Percentiles rank a stretch among this genome's conserved stretches.
Conservation (phyloP, 2,329 filamentous ascomycete genomes). For the Ilyonectria robusta region DNA sequence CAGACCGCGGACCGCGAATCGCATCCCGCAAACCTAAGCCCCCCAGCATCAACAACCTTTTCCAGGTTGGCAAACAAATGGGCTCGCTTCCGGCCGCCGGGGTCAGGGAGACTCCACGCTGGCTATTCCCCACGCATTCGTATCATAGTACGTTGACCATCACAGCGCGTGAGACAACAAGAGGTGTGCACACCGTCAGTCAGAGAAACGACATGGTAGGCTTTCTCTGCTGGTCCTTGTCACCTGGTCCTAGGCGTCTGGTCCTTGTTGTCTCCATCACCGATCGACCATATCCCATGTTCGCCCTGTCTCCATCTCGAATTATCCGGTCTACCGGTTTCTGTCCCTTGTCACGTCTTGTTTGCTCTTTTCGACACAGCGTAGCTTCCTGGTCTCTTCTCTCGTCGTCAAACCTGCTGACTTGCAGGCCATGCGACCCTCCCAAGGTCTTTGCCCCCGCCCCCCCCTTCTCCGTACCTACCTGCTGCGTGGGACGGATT, state of each 20-base stretch:
- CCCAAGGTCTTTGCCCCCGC: conserved; percentile 17
- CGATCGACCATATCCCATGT: conserved; percentile 35
- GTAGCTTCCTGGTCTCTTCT: conserved; percentile 24
- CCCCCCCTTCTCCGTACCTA: background rate
- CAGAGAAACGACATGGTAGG: conserved; percentile 37
- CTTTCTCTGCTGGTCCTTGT: conserved; percentile 34
- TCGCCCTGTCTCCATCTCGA: conserved; percentile 38
- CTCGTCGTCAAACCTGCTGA: conserved; percentile 43
- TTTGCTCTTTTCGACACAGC: conserved; percentile 18
- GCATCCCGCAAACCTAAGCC: conserved; percentile 16
- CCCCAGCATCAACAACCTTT: conserved; percentile 21
- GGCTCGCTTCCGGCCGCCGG: conserved; percentile 36
- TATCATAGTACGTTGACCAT: conserved; percentile 2
- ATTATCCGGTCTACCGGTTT: conserved; percentile 42
- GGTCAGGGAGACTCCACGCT: conserved; percentile 25
- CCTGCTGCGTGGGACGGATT: background rate
- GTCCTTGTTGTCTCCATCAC: conserved; percentile 31
- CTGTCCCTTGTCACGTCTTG: conserved; percentile 17
- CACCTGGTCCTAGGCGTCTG: conserved; percentile 26
- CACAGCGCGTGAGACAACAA: conserved; percentile 12
- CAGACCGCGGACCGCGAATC: background rate
- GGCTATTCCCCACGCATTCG: conserved; percentile 23
- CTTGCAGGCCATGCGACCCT: conserved; percentile 44
- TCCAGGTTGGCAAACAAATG: conserved; percentile 35
- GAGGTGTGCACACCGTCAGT: background rate